Evolutionary conservation across 1,139 yeast genomes (phyloP).

Genomic region (Blastobotrys arbuscula): DNA sequence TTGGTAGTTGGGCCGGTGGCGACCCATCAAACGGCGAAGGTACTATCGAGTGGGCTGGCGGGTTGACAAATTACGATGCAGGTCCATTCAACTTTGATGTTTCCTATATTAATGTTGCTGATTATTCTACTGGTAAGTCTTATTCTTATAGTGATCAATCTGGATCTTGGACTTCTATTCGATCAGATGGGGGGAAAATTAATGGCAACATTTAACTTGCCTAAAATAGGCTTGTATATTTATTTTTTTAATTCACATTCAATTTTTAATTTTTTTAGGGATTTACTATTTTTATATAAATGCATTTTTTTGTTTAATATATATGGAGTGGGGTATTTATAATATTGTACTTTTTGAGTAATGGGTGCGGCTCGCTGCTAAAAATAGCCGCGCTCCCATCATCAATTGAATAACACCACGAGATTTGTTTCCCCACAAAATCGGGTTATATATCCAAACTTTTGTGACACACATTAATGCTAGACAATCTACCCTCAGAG

Average conservation of each 20-base stretch:
- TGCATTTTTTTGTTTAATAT: neutral
- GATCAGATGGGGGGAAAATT: constrained; percentile 8
- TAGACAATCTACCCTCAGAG: constrained; percentile 4
- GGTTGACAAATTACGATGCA: constrained; percentile 56
- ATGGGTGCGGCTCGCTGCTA: too few relatives aligned
- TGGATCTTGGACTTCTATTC: constrained; percentile 11
- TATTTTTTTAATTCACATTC: neutral
- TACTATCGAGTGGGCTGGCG: constrained; percentile 87
- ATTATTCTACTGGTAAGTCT: constrained; percentile 7
- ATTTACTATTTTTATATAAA: too few relatives aligned
- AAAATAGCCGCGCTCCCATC: too few relatives aligned
- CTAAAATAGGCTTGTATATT: neutral
- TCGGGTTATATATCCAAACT: too few relatives aligned
- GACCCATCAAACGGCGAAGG: constrained; percentile 59
- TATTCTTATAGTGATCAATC: constrained; percentile 7
- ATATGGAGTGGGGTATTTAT: neutral
- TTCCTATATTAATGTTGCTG: neutral
- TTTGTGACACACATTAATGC: neutral
- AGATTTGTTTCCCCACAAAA: too few relatives aligned
- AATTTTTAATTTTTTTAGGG: neutral
- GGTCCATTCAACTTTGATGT: constrained; percentile 61
- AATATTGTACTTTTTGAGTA: neutral
- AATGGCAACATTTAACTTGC: constrained; percentile 2
- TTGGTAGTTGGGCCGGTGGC: constrained; percentile 85
- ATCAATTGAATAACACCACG: too few relatives aligned